A percentile compares a stretch with the other conserved stretches of the same genome.
Evolutionary conservation across 163 green algal genomes (phyloP).

Genomic region (Prototheca wickerhamii): DNA sequence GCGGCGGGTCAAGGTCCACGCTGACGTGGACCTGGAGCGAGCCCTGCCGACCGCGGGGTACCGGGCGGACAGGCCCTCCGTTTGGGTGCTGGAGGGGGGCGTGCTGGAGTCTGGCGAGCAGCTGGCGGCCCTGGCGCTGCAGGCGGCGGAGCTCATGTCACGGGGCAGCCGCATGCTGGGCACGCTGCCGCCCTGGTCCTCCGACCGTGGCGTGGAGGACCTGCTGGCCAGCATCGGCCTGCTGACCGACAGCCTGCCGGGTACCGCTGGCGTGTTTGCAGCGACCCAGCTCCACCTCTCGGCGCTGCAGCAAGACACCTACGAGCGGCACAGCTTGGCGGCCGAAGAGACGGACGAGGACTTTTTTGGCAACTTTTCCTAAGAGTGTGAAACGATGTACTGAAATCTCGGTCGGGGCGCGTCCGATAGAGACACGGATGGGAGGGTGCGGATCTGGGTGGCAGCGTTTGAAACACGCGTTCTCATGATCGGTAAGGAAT

Average conservation of each 20-base stretch:
- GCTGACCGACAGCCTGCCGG: constrained; percentile 12
- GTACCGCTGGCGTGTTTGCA: constrained; percentile 33
- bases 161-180: constrained; percentile 55
- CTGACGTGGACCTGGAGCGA: constrained; percentile 6
- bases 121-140: constrained; percentile 27
- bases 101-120: no score
- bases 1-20: constrained; percentile 38
- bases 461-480: no score
- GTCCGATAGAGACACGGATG: no score
- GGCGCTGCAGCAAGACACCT: constrained; percentile 47
- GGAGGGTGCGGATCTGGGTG: no score
- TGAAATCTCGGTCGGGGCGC: no score
- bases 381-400: neutral
- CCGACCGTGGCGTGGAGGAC: constrained; percentile 25
- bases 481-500: no score
- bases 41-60: constrained; percentile 49
- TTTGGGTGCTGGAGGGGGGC: constrained; percentile 59
- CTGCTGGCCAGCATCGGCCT: constrained; percentile 49
- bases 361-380: constrained; percentile 57
- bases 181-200: constrained; percentile 38
- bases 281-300: constrained; percentile 41
- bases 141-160: constrained; percentile 41
- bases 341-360: constrained; percentile 58
- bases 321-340: constrained; percentile 39
- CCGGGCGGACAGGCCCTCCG: constrained; percentile 50